Evolutionary conservation across 148 eudicot species (phyloP), one percentile per base, ranked within the genome.

Genomic region (Amaranthus hypochondriacus): DNA sequence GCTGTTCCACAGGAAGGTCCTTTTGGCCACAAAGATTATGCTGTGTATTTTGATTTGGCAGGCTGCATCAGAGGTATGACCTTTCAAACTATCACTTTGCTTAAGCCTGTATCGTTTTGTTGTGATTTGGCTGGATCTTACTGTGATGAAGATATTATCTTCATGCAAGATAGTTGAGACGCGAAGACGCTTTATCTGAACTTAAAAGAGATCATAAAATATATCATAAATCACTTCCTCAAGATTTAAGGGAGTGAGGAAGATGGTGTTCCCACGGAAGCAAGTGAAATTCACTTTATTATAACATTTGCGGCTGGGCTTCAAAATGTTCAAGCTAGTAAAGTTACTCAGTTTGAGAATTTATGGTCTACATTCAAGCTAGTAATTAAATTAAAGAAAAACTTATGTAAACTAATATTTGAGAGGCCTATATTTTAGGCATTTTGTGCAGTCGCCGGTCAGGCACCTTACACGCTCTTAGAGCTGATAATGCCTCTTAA

Each of bases 11-110:
- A 5, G 54, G 57, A 49, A n/a, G 62, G 62, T 60, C 39, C 39
- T 28, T 28, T 43, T n/a, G 18, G 39, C 62, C 71, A 52, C 8
- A 72, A 67, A 57, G 72, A 61, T 49, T 50, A 13, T 13, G 47
- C 7, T 49, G n/a, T 52, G n/a, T 69, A 28, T 49, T 59, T 59
- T 54, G 58, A 62, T 51, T 47, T 14, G 11, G 65, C 39, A 28
- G 39, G 39, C 14, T 74, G 58, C 47, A 9, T 39, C 51, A 54
- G 18, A 79, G 81, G 78, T 79, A 79, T 28, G 39, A 28, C 39
- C 39, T 28, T 28, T 28, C 39, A 28, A 28, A 28, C 39, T 28
- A 46, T 7, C 39, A 62, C 12, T 10, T 1, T 56, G 2, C 39
- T 66, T 56, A 46, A 53, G 67, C 48, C 5, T 64, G 62, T 9